These are phyloP conservation scores for Rhizomucor miehei DNA, from an alignment of 371 early-diverging fungal genomes.

Conservation along the genomic window DNA sequence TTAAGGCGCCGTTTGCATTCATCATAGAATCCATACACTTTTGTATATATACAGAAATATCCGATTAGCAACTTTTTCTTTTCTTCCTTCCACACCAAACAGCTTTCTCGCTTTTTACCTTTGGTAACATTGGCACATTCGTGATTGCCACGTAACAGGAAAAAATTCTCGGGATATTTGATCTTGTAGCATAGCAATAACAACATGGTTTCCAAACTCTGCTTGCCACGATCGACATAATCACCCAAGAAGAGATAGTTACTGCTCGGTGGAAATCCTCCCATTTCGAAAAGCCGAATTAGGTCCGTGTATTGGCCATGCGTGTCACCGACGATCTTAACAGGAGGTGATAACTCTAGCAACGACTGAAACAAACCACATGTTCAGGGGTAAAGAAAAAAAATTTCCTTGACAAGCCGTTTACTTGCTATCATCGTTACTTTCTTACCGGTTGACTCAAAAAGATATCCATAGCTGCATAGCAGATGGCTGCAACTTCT, in stretches of 20 bases:
- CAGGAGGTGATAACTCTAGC: constrained; percentile 94
- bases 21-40: constrained; percentile 98
- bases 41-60: constrained; percentile 7
- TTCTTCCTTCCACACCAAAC: too few relatives aligned
- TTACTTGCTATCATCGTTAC: too few relatives aligned
- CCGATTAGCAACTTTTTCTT: constrained; percentile 11
- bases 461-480: constrained; percentile 87
- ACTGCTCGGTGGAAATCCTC: constrained; percentile 86
- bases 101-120: constrained; percentile 38
- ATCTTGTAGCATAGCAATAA: constrained; percentile 96
- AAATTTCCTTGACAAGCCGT: too few relatives aligned
- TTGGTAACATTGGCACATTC: constrained; percentile 97
- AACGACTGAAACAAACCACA: constrained; percentile 51
- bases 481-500: constrained; percentile 90
- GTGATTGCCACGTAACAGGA: constrained; percentile 97
- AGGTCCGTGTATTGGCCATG: constrained; percentile 95
- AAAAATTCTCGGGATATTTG: constrained; percentile 96
- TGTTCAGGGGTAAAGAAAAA: neutral
- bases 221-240: constrained; percentile 98
- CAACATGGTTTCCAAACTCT: constrained; percentile 93
- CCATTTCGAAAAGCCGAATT: constrained; percentile 88
- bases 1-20: constrained; percentile 97
- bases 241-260: constrained; percentile 98
- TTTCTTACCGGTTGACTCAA: constrained; percentile 78
- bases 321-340: constrained; percentile 96